Base-by-base conservation (phyloP, 345 rosid genomes). In the Hibiscus mutabilis region DNA sequence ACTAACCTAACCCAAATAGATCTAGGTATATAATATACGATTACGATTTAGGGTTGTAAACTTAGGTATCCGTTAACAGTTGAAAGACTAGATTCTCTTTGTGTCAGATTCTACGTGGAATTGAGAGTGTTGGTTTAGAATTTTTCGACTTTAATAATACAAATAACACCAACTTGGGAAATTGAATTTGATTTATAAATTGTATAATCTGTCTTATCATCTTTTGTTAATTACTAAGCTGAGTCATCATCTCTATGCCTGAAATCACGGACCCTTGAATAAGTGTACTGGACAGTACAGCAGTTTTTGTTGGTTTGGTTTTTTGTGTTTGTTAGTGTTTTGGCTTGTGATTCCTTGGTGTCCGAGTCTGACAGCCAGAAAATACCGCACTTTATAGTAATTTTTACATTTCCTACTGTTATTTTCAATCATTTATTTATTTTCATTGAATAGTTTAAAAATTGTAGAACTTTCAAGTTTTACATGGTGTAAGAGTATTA, bases 251-350 rank as follows among this genome's bases (percentile, higher is more conserved):
- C 56, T 6, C 18, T 56, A 5, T 6, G 65, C 75, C 77, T 77
- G 57, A 79, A 79, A 67, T 72, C 79, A 78, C 82, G 82, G 81
- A 59, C 78, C 71, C 61, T 31, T 40, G 27, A 11, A 5, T n/a
- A 51, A 51, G 47, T 4, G 84, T 72, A 82, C 82, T 68, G 62
- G 56, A 78, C 75, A 44, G 84, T 74, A 82, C 79, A 74, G 60
- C 44, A 33, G 60, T 22, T 61, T 33, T 74, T 51, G 68, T 68
- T 24, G 35, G 44, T 77, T 82, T 80, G 76, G 67, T 66, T 69
- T 70, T 44, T 70, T 67, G 40, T 78, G 52, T 52, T 68, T 69
- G 13, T 44, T 13, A 44, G 49, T 44, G 14, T 44, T 33, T 33
- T 5, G 35, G 35, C 35, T 33, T 33, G 35, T 33, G 35, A 33